These are phyloP conservation scores for Tylopilus rubrobrunneus DNA, from an alignment of 768 basidiomycete genomes.

Conservation along the genomic window DNA sequence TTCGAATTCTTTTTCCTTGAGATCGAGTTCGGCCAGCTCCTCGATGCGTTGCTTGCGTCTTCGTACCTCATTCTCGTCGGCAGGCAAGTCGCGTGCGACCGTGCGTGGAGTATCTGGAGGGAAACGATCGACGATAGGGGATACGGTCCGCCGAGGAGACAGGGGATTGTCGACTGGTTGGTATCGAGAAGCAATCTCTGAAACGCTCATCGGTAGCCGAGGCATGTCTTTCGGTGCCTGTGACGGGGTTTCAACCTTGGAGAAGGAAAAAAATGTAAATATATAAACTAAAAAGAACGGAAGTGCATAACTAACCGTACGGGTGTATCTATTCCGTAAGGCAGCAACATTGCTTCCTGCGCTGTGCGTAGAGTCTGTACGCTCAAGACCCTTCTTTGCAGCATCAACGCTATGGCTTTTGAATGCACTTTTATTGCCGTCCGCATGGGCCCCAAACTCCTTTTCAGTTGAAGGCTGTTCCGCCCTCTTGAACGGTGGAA, in stretches of 20 bases:
- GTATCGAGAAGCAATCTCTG: constrained; percentile 60
- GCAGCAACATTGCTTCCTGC: constrained; percentile 62
- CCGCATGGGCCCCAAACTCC: constrained; percentile 32
- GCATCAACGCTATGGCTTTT: constrained; percentile 32
- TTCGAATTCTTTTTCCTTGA: constrained; percentile 52
- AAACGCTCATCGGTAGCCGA: constrained; percentile 59
- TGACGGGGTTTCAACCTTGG: constrained; percentile 48
- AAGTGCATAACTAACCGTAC: constrained; percentile 40
- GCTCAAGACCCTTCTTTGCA: constrained; percentile 38
- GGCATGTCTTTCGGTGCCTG: constrained; percentile 61
- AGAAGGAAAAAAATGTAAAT: constrained; percentile 4
- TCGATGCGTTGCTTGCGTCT: constrained; percentile 41
- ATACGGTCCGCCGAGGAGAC: constrained; percentile 39
- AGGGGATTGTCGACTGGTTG: constrained; percentile 41
- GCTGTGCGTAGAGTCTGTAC: constrained; percentile 51
- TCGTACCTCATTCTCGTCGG: constrained; percentile 25
- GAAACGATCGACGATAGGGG: constrained; percentile 32
- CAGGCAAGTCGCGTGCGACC: constrained; percentile 13
- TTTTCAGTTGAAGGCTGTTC: constrained; percentile 17
- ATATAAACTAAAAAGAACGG: background rate
- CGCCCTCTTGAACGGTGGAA: constrained; percentile 19
- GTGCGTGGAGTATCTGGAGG: constrained; percentile 21
- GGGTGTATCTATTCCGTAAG: constrained; percentile 62
- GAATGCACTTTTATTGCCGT: constrained; percentile 13
- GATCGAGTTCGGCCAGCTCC: constrained; percentile 49